phyloP scores from a whole-genome alignment of 192 early-diverging fungal genomes.

The Backusella tarrabulga region DNA sequence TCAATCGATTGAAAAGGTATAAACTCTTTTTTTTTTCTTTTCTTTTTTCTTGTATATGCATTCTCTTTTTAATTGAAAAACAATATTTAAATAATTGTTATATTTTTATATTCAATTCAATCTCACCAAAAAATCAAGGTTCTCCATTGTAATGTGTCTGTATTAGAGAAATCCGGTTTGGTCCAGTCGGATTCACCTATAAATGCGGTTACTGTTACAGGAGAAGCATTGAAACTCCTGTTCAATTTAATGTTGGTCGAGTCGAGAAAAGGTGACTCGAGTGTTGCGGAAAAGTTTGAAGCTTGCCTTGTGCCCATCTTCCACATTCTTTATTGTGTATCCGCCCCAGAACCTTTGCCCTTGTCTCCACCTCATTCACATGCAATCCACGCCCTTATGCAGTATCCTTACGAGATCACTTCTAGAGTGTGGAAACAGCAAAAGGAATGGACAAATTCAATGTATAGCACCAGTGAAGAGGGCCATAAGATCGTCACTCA shows the following conservation, averaged over 20 bases:
- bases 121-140: not conserved
- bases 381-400: constrained; percentile 74
- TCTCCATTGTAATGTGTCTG: not conserved
- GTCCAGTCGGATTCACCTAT: constrained; percentile 21
- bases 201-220: constrained; percentile 41
- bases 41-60: too few species aligned
- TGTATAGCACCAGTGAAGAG: constrained; percentile 24
- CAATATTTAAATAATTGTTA: too few species aligned
- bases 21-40: not conserved
- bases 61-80: not conserved
- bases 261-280: constrained; percentile 15
- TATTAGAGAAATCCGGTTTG: not conserved
- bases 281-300: constrained; percentile 30
- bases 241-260: constrained; percentile 53
- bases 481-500: constrained; percentile 33
- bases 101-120: too few species aligned
- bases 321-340: constrained; percentile 37
- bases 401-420: constrained; percentile 43
- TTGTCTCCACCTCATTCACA: constrained; percentile 74
- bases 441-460: constrained; percentile 3
- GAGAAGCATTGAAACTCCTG: constrained; percentile 53
- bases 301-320: constrained; percentile 42
- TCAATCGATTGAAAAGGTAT: constrained; percentile 39
- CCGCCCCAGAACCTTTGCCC: constrained; percentile 43
- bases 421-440: constrained; percentile 32